Evolutionary conservation across 1,284 basidiomycete species (phyloP), one percentile per base, ranked within the genome.

Genomic region (Papiliotrema fonsecae): DNA sequence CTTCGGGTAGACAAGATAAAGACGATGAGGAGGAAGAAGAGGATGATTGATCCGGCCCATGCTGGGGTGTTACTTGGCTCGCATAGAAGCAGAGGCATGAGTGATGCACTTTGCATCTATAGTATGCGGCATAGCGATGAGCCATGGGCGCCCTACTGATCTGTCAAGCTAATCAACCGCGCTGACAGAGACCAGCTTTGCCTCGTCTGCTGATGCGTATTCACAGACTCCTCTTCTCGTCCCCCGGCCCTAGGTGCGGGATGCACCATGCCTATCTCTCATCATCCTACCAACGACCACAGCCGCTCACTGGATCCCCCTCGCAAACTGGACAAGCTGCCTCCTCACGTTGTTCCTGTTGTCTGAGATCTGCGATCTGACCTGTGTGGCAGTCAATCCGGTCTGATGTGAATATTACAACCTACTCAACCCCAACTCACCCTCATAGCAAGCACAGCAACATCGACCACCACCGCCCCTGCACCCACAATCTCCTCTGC

Each of bases 381-480:
- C 55, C 51, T 67, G 65, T 26, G 52, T 52, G n/a, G 40, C 51
- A 1, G 58, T 61, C 46, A 64, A 44, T 16, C 63, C 63, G 18
- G 61, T 64, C 65, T 67, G 39, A 19, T 3, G 24, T 51, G 22
- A 14, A 35, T 5, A 14, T 19, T 26, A 30, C 45, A 42, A 24
- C 31, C 36, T 24, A 18, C 30, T 4, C 10, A 24, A 40, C 13
- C 24, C 18, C 37, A 10, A 21, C 62, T 51, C 48, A 63, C 63
- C 37, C 54, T 41, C 11, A 38, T 32, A 2, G 50, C 54, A 2
- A 65, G 35, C 18, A 46, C 54, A 19, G 51, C 56, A 9, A 61
- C 43, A 22, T 64, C 56, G 7, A 54, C 45, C 28, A 47, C 50
- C 1, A 43, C 48, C 14, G 55, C 42, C n/a, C 61, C 63, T 31